These are phyloP conservation scores for Periconia sp. DNA, from an alignment of 2,329 filamentous ascomycete genomes.

Conservation along the genomic window DNA sequence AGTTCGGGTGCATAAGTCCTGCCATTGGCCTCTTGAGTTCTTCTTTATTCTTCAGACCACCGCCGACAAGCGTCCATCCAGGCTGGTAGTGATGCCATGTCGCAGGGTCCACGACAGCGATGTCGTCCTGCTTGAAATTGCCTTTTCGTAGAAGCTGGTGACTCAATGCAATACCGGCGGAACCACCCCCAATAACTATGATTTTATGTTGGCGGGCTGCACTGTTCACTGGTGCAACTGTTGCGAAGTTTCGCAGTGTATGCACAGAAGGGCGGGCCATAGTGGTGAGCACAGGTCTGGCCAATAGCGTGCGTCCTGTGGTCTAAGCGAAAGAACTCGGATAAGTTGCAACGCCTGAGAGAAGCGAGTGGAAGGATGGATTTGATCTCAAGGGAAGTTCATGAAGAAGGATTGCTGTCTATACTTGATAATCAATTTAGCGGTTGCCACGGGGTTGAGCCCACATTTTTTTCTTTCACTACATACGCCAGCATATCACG, in stretches of 20 bases:
- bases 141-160: slow-evolving; percentile 67
- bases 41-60: slow-evolving; percentile 64
- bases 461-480: too few species aligned
- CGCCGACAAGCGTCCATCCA: slow-evolving; percentile 70
- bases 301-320: too few species aligned
- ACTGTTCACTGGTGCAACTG: slow-evolving; percentile 30
- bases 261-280: not conserved
- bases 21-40: slow-evolving; percentile 56
- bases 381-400: too few species aligned
- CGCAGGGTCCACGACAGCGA: slow-evolving; percentile 66
- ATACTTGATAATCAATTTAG: too few species aligned
- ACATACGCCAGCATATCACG: too few species aligned
- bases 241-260: slow-evolving; percentile 18
- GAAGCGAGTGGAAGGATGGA: too few species aligned
- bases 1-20: slow-evolving; percentile 59
- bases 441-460: too few species aligned
- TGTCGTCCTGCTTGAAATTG: slow-evolving; percentile 60
- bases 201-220: slow-evolving; percentile 59
- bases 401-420: too few species aligned
- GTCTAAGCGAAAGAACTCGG: too few species aligned
- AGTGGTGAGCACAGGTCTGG: not conserved
- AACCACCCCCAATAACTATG: slow-evolving; percentile 67
- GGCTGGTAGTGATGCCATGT: slow-evolving; percentile 69
- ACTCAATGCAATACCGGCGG: slow-evolving; percentile 65
- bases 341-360: too few species aligned